Conservation (phyloP, 331 rosid genomes). For the Cydonia oblonga region DNA sequence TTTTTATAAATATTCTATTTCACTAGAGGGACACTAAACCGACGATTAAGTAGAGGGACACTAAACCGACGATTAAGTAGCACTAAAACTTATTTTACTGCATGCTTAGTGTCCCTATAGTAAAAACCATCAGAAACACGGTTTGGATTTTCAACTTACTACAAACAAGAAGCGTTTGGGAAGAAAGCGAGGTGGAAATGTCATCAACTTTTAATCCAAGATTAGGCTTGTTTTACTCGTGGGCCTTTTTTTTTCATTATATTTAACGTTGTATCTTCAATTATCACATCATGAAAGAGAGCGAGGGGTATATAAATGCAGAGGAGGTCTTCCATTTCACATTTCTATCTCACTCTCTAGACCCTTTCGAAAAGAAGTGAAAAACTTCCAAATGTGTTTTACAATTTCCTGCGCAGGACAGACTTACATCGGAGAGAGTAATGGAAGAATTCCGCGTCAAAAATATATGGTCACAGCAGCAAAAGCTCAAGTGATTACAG, state of each 20-base stretch:
- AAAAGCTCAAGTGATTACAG: slow-evolving; percentile 34
- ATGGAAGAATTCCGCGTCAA: slow-evolving; percentile 5
- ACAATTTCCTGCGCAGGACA: slow-evolving; percentile 26
- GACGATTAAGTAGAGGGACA: neutral
- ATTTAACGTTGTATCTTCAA: neutral
- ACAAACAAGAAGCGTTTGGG: neutral
- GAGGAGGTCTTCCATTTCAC: neutral
- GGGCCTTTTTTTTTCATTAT: neutral
- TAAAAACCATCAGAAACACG: neutral
- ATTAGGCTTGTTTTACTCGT: neutral
- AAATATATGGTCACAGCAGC: slow-evolving; percentile 14
- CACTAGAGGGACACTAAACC: neutral
- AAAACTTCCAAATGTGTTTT: slow-evolving; percentile 32
- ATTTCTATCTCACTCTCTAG: neutral
- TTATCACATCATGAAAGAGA: neutral
- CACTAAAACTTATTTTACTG: neutral
- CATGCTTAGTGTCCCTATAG: neutral
- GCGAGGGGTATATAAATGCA: neutral
- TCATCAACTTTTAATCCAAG: neutral
- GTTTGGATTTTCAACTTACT: neutral
- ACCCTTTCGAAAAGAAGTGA: neutral
- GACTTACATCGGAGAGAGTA: slow-evolving; percentile 20
- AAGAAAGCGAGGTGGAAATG: neutral
- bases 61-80: too few species aligned
- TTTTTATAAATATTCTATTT: too few species aligned